phyloP scores from a whole-genome alignment of 176 grass and related monocot genomes.

The Dendrocalamus sinicus region DNA sequence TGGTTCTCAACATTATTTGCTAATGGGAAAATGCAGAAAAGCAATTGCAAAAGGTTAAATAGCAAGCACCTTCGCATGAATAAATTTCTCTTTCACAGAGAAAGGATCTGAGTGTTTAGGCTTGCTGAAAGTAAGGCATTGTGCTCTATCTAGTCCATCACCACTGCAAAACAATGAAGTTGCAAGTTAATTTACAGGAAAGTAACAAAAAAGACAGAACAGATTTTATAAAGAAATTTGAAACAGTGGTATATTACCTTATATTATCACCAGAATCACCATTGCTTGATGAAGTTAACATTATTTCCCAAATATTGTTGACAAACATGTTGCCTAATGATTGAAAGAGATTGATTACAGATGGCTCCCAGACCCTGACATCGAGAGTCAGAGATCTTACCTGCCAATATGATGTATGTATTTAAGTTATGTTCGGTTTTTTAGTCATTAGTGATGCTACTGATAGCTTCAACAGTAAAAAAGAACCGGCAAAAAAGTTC shows the following conservation, averaged over 20 bases:
- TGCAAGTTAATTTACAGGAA: conserved; percentile 28
- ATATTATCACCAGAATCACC: conserved; percentile 54
- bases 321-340: conserved; percentile 91
- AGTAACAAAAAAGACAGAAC: conserved; percentile 22
- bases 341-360: conserved; percentile 93
- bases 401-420: conserved; percentile 52
- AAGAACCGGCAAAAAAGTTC: too few species aligned
- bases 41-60: conserved; percentile 37
- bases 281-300: conserved; percentile 61
- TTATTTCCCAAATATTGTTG: conserved; percentile 92
- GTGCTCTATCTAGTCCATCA: conserved; percentile 53
- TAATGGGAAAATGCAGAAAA: conserved; percentile 30
- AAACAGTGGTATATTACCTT: conserved; percentile 52
- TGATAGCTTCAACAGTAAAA: background rate
- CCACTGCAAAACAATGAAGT: conserved; percentile 57
- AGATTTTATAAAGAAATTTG: conserved; percentile 5
- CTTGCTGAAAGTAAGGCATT: conserved; percentile 56
- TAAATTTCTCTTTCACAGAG: conserved; percentile 93
- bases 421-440: conserved; percentile 13
- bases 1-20: conserved; percentile 21
- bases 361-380: conserved; percentile 98
- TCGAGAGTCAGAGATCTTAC: conserved; percentile 95
- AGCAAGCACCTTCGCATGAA: conserved; percentile 83
- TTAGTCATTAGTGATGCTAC: conserved; percentile 3
- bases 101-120: conserved; percentile 83